A percentile compares a stretch with the other conserved stretches of the same genome.
phyloP scores from a whole-genome alignment of 345 rosid genomes.

The Rhizophora mangle region DNA sequence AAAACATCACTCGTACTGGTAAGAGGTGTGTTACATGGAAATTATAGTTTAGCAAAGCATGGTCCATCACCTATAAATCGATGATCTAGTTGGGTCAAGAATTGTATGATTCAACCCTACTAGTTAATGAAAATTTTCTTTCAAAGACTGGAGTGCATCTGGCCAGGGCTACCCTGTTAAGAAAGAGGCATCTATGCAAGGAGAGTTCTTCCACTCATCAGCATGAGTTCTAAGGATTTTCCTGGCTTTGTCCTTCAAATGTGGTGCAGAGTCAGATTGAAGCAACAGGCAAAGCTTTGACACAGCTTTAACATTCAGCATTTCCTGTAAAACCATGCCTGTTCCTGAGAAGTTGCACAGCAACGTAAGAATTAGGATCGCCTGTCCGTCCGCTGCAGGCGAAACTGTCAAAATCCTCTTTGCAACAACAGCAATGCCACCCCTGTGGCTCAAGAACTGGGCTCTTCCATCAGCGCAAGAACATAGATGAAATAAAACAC shows the following conservation, averaged over 20 bases:
- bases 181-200: conserved; percentile 39
- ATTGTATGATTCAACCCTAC: too few relatives aligned
- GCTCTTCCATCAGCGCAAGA: conserved; percentile 71
- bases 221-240: conserved; percentile 51
- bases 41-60: too few relatives aligned
- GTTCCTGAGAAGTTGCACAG: conserved; percentile 48
- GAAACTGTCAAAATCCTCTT: conserved; percentile 55
- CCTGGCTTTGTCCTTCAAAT: conserved; percentile 50
- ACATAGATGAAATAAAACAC: conserved; percentile 56
- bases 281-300: conserved; percentile 54
- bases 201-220: conserved; percentile 56
- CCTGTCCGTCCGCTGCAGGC: conserved; percentile 46
- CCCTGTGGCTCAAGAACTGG: conserved; percentile 47
- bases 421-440: conserved; percentile 54
- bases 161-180: conserved; percentile 18
- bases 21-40: too few relatives aligned
- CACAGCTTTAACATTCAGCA: conserved; percentile 55
- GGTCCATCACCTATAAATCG: too few relatives aligned
- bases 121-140: too few relatives aligned
- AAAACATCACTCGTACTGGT: too few relatives aligned
- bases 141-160: not conserved
- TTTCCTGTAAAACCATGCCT: conserved; percentile 46
- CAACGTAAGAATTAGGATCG: conserved; percentile 44
- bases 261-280: conserved; percentile 34
- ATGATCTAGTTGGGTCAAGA: too few relatives aligned